Conservation (phyloP, 2,329 filamentous ascomycete genomes). For the Botrytis deweyae region DNA sequence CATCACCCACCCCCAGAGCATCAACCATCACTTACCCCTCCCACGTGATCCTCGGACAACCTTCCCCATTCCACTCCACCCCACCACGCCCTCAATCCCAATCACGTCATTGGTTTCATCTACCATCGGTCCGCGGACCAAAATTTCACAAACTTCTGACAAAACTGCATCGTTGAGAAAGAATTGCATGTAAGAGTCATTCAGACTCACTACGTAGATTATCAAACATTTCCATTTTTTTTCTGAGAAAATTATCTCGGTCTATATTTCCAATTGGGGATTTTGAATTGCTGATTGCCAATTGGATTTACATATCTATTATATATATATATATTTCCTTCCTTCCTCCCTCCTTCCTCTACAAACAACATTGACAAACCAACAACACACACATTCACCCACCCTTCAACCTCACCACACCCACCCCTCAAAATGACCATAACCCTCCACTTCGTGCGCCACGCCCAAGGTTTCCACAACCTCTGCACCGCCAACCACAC, state of each 20-base stretch:
- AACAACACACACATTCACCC: background rate
- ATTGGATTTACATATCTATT: background rate
- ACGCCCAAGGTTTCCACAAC: slow-evolving; percentile 82
- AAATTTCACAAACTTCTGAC: slow-evolving; percentile 4
- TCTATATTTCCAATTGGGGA: background rate
- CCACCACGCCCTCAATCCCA: slow-evolving; percentile 6
- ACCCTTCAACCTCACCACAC: background rate
- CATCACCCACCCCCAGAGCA: background rate
- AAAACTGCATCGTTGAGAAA: background rate
- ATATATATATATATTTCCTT: background rate
- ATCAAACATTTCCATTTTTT: background rate
- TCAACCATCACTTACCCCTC: background rate
- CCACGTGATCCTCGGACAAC: slow-evolving; percentile 7
- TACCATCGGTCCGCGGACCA: background rate
- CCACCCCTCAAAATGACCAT: slow-evolving; percentile 18
- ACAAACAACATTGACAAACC: background rate
- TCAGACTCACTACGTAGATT: too few relatives aligned
- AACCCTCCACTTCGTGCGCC: slow-evolving; percentile 67
- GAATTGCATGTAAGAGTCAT: slow-evolving; percentile 5
- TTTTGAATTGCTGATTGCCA: background rate
- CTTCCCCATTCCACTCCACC: background rate
- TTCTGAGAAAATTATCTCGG: background rate
- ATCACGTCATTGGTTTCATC: background rate
- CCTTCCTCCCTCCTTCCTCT: background rate
- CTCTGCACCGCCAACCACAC: slow-evolving; percentile 66